Conservation (phyloP, 2,329 filamentous ascomycete genomes). For the Pestalotiopsis sp. region DNA sequence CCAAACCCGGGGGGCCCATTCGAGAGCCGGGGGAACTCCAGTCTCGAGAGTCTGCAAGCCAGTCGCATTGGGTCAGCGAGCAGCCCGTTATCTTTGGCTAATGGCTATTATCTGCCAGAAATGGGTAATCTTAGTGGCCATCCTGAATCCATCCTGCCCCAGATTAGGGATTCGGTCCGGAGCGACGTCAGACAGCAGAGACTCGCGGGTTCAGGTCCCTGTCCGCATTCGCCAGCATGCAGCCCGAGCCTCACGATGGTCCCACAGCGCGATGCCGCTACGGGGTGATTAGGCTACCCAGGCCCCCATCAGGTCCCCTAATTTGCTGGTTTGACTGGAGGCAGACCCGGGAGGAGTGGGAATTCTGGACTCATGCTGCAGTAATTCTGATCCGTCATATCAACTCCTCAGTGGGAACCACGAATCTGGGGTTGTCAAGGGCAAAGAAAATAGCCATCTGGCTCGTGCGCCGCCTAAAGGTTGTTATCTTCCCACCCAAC, state of each 20-base stretch:
- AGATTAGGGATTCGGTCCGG: not conserved
- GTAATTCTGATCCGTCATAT: slow-evolving; percentile 9
- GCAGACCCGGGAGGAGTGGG: not conserved
- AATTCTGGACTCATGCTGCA: slow-evolving; percentile 4
- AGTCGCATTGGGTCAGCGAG: not conserved
- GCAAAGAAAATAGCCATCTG: not conserved
- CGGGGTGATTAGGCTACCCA: not conserved
- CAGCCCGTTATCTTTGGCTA: not conserved
- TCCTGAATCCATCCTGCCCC: not conserved
- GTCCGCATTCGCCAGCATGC: not conserved
- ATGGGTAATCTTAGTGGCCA: not conserved
- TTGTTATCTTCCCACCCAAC: not conserved
- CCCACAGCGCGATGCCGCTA: not conserved
- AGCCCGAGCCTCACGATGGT: not conserved
- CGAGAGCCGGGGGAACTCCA: not conserved
- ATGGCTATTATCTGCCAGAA: not conserved
- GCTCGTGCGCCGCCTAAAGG: not conserved
- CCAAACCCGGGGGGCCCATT: not conserved
- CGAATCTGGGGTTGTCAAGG: slow-evolving; percentile 7
- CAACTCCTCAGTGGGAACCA: not conserved
- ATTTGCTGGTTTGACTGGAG: not conserved
- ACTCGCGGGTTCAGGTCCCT: not conserved
- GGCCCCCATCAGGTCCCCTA: slow-evolving; percentile 1
- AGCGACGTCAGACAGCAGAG: not conserved
- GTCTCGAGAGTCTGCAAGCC: not conserved